Base-by-base conservation (phyloP, 2,329 filamentous ascomycete species). In the Aureobasidium sp. region DNA sequence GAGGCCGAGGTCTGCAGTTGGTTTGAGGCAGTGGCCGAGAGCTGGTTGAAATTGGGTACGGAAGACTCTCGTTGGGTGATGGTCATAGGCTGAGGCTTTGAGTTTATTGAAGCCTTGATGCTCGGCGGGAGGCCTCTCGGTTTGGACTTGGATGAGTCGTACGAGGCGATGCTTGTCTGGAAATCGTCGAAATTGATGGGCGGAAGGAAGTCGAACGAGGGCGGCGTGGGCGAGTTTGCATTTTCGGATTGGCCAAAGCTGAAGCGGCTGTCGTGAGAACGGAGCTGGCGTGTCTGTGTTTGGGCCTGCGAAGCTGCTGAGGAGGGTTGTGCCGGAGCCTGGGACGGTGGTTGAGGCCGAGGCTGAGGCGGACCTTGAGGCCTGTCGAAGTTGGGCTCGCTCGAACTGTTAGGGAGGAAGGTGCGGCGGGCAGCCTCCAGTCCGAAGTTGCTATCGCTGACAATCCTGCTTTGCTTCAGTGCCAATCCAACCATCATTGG, bases 141-240 rank as follows among this genome's bases (percentile, higher is more conserved):
- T 69, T 85, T 87, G 70, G 94, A 78, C 72, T 85, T 86, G 70
- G 92, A 89, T 16, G 61, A 58, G 16, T 92, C 89, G 74, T 87
- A 87, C 52, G 85, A 83, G 72, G 90, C 85, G 69, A 96, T 88
- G 74, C 90, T 95, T 72, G 89, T 91, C 72, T 97, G 93, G 63
- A 97, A 87, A 75, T 97, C 93, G 81, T 99, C 93, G 75, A 97
- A 97, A 78, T 86, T 97, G 74, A 96, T 90, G 27, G 91, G 89
- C 53, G 92, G 89, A 58, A 96, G 81, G 74, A 97, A 97, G 68
- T 95, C 90, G 75, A 86, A 88, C 54, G 84, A 83, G 27, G 67
- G 79, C 74, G 62, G 73, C 68, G 65, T 74, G 63, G 47, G 75
- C 75, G 48, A 72, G 71, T 66, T 75, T 72, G 68, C 57, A 59